Evolutionary conservation across 257 asterid genomes (phyloP).

Genomic region (Scutellaria galericulata): DNA sequence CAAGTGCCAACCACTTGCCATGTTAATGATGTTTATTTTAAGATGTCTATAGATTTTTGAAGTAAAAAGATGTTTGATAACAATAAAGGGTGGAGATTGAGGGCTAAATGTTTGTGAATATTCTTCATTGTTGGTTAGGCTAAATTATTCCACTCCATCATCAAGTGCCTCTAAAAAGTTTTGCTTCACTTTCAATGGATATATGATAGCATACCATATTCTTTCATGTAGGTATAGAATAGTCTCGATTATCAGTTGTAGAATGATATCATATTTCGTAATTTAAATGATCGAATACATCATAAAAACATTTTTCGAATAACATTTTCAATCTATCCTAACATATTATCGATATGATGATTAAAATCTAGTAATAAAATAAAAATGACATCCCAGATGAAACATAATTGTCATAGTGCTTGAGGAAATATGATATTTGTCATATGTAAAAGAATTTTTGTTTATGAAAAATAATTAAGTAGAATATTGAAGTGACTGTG

Average conservation of each 20-base stretch:
- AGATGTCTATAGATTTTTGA: neutral
- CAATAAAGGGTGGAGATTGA: constrained; percentile 16
- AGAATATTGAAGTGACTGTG: neutral
- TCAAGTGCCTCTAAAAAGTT: constrained; percentile 27
- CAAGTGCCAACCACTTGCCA: constrained; percentile 35
- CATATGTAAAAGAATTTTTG: neutral
- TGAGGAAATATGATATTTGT: too few species aligned
- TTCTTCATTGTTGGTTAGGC: constrained; percentile 39
- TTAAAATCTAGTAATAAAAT: too few species aligned
- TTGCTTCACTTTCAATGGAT: constrained; percentile 32
- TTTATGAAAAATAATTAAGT: neutral
- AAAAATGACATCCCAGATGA: too few species aligned
- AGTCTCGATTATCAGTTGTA: too few species aligned
- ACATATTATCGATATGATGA: too few species aligned
- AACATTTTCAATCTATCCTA: too few species aligned
- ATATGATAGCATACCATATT: neutral
- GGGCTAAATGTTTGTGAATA: constrained; percentile 33
- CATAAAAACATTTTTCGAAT: too few species aligned
- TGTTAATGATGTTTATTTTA: neutral
- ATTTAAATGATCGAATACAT: too few species aligned
- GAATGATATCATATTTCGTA: too few species aligned
- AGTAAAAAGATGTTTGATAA: constrained; percentile 10
- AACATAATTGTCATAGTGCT: too few species aligned
- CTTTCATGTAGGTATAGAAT: too few species aligned
- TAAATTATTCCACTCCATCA: constrained; percentile 37